phyloP scores from a whole-genome alignment of 2,329 filamentous ascomycete species.

The Bipolaris cookei region DNA sequence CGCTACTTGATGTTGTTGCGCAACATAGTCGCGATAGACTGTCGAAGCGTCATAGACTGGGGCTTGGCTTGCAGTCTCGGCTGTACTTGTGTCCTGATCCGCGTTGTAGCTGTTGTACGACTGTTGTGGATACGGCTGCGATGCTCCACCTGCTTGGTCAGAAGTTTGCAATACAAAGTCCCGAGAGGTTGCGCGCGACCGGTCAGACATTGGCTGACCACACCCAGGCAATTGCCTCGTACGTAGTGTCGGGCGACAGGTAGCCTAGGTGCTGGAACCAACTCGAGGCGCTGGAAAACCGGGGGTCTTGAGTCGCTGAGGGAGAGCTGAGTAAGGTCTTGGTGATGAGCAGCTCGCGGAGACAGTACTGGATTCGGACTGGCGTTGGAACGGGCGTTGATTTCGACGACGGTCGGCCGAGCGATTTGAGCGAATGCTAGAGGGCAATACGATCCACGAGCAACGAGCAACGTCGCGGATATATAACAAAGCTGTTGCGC shows the following conservation, averaged over 20 bases:
- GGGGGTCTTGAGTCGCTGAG: conserved; percentile 6
- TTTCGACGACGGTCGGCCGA: background rate
- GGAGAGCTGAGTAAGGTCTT: conserved; percentile 14
- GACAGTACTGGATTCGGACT: background rate
- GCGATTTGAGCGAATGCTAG: background rate
- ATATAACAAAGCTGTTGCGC: background rate
- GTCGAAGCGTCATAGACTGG: conserved; percentile 25
- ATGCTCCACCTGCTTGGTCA: conserved; percentile 39
- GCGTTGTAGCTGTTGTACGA: conserved; percentile 36
- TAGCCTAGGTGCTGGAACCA: conserved; percentile 4
- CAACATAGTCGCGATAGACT: conserved; percentile 27
- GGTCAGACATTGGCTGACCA: conserved; percentile 41
- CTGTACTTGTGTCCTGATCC: conserved; percentile 32
- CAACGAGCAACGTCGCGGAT: background rate
- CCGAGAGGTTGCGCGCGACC: conserved; percentile 28
- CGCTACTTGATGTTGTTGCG: conserved; percentile 27
- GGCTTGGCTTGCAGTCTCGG: conserved; percentile 25
- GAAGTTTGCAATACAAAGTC: conserved; percentile 44
- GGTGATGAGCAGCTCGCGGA: conserved; percentile 2
- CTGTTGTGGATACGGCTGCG: conserved; percentile 27
- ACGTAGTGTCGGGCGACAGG: conserved; percentile 24
- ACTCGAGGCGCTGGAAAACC: background rate
- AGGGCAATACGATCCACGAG: background rate
- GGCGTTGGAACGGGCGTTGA: background rate
- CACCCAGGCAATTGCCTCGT: conserved; percentile 18